phyloP scores from a whole-genome alignment of 2,329 filamentous ascomycete species.

The Ophiocordyceps robertsii region DNA sequence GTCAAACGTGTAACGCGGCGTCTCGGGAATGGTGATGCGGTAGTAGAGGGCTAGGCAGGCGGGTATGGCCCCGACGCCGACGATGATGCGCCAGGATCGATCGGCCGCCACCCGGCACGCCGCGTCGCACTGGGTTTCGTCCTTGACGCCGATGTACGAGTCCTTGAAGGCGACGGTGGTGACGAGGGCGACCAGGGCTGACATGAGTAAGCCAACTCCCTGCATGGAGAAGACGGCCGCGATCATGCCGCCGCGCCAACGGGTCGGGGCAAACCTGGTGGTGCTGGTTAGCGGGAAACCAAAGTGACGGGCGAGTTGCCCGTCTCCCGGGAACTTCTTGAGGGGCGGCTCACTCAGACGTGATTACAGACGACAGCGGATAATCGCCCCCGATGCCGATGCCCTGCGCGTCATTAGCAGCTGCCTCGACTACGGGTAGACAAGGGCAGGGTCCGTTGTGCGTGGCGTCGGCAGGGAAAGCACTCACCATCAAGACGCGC shows the following conservation, averaged over 20 bases:
- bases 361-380: constrained; percentile 67
- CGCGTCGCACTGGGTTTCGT: constrained; percentile 37
- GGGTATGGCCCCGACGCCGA: constrained; percentile 66
- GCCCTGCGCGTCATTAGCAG: constrained; percentile 25
- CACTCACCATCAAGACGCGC: constrained; percentile 54
- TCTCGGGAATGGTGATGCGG: constrained; percentile 75
- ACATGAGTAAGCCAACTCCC: constrained; percentile 63
- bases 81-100: constrained; percentile 69
- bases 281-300: background rate
- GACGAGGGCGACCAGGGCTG: constrained; percentile 57
- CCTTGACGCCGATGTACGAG: constrained; percentile 28
- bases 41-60: constrained; percentile 74
- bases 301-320: too few species aligned
- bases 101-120: constrained; percentile 59
- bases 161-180: constrained; percentile 51
- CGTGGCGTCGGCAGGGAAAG: too few species aligned
- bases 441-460: too few species aligned
- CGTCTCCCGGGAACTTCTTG: background rate
- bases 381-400: constrained; percentile 75
- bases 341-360: constrained; percentile 43
- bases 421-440: too few species aligned
- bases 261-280: constrained; percentile 59
- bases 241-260: constrained; percentile 75
- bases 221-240: constrained; percentile 78
- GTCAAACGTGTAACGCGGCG: constrained; percentile 73